Percentiles rank a stretch among this genome's conserved stretches.
These are phyloP conservation scores for Boletus patriciae DNA, from an alignment of 768 basidiomycete genomes.

Conservation along the genomic window DNA sequence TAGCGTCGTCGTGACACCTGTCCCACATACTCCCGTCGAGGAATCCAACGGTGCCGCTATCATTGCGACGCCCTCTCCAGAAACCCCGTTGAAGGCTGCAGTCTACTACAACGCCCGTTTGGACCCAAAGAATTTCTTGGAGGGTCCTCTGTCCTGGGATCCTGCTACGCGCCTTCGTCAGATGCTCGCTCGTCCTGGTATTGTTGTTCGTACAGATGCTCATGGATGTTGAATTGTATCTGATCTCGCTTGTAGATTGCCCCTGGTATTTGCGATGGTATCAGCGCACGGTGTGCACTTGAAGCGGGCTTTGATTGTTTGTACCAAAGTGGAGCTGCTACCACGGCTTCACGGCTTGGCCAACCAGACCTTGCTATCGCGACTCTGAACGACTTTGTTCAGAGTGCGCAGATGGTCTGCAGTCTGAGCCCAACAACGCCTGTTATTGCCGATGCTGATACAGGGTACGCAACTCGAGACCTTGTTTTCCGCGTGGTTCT, in stretches of 20 bases:
- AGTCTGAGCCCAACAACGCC: conserved; percentile 62
- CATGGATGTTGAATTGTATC: neutral
- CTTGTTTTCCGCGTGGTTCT: conserved; percentile 6
- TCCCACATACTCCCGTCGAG: conserved; percentile 7
- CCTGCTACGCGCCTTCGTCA: conserved; percentile 72
- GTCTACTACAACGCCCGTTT: conserved; percentile 68
- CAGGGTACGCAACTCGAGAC: conserved; percentile 46
- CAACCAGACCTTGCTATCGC: conserved; percentile 80
- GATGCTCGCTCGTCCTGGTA: conserved; percentile 68
- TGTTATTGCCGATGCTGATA: conserved; percentile 80
- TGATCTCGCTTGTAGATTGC: conserved; percentile 48
- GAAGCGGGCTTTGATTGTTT: conserved; percentile 78
- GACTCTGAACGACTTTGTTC: conserved; percentile 74
- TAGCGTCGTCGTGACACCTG: neutral
- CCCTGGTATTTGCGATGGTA: conserved; percentile 79
- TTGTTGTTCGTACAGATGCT: conserved; percentile 53
- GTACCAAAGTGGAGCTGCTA: conserved; percentile 81
- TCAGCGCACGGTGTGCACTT: conserved; percentile 75
- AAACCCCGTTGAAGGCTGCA: conserved; percentile 11
- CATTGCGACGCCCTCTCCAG: conserved; percentile 9
- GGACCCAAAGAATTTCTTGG: conserved; percentile 65
- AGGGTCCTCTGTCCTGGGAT: conserved; percentile 67
- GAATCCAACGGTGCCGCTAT: neutral
- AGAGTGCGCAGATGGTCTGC: conserved; percentile 70
- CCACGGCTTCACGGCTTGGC: conserved; percentile 75